Conservation (phyloP, 2,329 filamentous ascomycete species). For the Aspergillus fijiensis region DNA sequence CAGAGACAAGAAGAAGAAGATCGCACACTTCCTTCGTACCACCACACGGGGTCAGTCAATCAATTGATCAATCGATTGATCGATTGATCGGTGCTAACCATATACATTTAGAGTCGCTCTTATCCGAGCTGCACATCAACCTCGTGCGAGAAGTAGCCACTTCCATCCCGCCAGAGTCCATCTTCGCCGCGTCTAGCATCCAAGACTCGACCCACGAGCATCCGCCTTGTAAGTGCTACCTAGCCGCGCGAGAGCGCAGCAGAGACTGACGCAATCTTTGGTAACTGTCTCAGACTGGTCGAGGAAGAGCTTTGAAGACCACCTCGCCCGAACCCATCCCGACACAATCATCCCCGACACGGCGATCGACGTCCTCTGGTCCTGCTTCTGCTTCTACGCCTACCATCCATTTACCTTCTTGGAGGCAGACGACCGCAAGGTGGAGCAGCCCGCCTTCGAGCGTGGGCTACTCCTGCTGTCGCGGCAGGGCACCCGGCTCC, state of each 20-base stretch:
- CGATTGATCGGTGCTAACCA: no score
- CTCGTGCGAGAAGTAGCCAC: neutral
- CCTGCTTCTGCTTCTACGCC: constrained; percentile 3
- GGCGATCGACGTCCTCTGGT: neutral
- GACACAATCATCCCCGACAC: neutral
- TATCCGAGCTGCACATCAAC: neutral
- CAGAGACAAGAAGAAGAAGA: neutral
- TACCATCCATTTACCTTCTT: neutral
- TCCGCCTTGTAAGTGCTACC: neutral
- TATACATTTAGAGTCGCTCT: neutral
- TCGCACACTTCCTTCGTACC: neutral
- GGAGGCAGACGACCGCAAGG: neutral
- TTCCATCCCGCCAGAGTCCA: neutral
- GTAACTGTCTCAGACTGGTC: neutral
- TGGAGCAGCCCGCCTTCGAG: constrained; percentile 2
- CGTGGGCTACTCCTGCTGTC: neutral
- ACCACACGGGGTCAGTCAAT: neutral
- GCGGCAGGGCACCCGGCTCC: neutral
- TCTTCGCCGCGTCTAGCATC: neutral
- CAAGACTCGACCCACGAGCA: constrained; percentile 1
- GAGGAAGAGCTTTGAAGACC: neutral
- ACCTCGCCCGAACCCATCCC: neutral
- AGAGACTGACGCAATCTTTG: neutral
- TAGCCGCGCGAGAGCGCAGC: neutral
- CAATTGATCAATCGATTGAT: neutral